These are phyloP conservation scores for Chloranthus sessilifolius DNA, from an alignment of 164 flowering plant species.

Conservation along the genomic window DNA sequence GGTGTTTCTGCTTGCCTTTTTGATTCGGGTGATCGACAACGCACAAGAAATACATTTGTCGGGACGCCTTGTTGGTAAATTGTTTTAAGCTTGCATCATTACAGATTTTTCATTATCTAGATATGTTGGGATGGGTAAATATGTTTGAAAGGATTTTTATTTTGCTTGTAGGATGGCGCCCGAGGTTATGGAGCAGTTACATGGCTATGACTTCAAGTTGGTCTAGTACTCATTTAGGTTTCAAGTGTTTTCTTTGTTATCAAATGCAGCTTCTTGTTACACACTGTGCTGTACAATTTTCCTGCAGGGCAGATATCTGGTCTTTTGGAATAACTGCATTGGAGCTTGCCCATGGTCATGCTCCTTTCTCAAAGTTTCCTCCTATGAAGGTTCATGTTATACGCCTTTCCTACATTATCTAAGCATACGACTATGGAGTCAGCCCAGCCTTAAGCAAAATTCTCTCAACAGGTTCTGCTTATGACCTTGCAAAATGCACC, in stretches of 20 bases:
- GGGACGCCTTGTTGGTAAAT: slow-evolving; percentile 98
- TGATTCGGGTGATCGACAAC: slow-evolving; percentile 90
- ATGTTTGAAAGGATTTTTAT: no score
- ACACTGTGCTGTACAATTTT: slow-evolving; percentile 13
- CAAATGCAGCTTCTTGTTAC: slow-evolving; percentile 6
- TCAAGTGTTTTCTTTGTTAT: background rate
- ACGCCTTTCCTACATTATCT: slow-evolving; percentile 14
- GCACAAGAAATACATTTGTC: slow-evolving; percentile 84
- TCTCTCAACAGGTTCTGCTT: slow-evolving; percentile 61
- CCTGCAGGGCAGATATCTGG: slow-evolving; percentile 95
- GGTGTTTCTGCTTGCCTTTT: slow-evolving; percentile 97
- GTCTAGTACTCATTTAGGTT: slow-evolving; percentile 11
- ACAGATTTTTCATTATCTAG: no score
- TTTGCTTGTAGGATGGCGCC: slow-evolving; percentile 90
- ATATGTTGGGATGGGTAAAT: background rate
- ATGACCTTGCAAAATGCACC: slow-evolving; percentile 99
- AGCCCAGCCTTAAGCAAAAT: slow-evolving; percentile 3
- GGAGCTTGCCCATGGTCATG: slow-evolving; percentile 99
- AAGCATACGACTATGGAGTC: no score
- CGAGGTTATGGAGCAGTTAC: slow-evolving; percentile 93
- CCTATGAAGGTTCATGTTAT: slow-evolving; percentile 87
- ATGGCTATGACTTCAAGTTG: slow-evolving; percentile 95
- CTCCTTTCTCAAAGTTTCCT: slow-evolving; percentile 98
- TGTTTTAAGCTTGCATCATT: background rate
- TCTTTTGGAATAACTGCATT: slow-evolving; percentile 98